Evolutionary conservation across 148 eudicot species (phyloP).

Genomic region (Rhododendron mucronatum): DNA sequence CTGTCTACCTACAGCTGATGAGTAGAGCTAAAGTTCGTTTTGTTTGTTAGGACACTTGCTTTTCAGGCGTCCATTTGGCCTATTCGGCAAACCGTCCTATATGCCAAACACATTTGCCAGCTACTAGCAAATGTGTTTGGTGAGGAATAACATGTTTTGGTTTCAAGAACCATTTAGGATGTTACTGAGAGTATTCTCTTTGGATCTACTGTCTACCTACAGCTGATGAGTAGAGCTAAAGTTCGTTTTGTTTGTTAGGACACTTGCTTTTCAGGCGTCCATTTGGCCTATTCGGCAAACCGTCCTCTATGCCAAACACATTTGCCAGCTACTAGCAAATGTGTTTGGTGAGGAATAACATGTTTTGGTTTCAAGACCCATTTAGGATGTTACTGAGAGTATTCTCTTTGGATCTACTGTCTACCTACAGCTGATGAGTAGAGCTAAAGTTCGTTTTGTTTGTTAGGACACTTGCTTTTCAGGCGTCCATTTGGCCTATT

Average conservation of each 20-base stretch:
- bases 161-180: background rate
- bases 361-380: background rate
- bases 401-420: background rate
- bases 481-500: constrained; percentile 1
- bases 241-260: constrained; percentile 7
- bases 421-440: constrained; percentile 17
- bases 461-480: constrained; percentile 6
- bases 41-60: constrained; percentile 4
- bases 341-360: background rate
- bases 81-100: background rate
- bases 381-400: background rate
- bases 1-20: constrained; percentile 15
- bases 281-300: background rate
- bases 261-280: background rate
- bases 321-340: too few species aligned
- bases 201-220: constrained; percentile 9
- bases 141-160: background rate
- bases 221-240: constrained; percentile 14
- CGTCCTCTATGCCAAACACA: background rate
- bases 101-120: too few species aligned
- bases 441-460: constrained; percentile 7
- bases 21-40: constrained; percentile 9
- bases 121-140: background rate
- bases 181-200: background rate
- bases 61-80: constrained; percentile 8